Evolutionary conservation across 2,329 filamentous ascomycete species (phyloP).

Genomic region (Cladophialophora bantiana): DNA sequence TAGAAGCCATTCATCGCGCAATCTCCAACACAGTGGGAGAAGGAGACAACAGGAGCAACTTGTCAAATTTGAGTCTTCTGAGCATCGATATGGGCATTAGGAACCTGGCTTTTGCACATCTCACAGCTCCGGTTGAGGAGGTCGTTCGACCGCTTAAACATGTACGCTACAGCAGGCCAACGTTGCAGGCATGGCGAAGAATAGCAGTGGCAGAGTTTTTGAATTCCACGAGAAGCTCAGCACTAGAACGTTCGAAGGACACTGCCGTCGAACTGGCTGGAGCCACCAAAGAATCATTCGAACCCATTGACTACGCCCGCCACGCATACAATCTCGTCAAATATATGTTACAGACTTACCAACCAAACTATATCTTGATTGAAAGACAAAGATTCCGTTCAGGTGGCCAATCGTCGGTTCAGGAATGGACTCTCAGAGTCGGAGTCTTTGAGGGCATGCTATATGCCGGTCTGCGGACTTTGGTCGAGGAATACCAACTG

Average conservation of each 20-base stretch:
- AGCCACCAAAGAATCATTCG: slow-evolving; percentile 55
- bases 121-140: slow-evolving; percentile 44
- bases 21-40: slow-evolving; percentile 37
- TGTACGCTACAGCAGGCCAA: slow-evolving; percentile 42
- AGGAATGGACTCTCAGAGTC: slow-evolving; percentile 83
- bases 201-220: slow-evolving; percentile 45
- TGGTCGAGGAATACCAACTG: slow-evolving; percentile 57
- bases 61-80: slow-evolving; percentile 61
- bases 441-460: slow-evolving; percentile 85
- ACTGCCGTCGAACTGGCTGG: slow-evolving; percentile 21
- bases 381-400: slow-evolving; percentile 71
- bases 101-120: slow-evolving; percentile 77
- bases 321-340: slow-evolving; percentile 64
- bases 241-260: slow-evolving; percentile 41
- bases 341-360: slow-evolving; percentile 56
- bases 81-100: slow-evolving; percentile 86
- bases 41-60: slow-evolving; percentile 33
- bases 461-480: slow-evolving; percentile 70
- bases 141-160: not conserved
- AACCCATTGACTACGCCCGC: slow-evolving; percentile 60
- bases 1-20: slow-evolving; percentile 57
- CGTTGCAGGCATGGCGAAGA: slow-evolving; percentile 50
- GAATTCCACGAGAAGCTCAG: not conserved
- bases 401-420: slow-evolving; percentile 68
- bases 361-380: slow-evolving; percentile 75